Evolutionary conservation across 371 early-diverging fungal genomes (phyloP), one percentile per base, ranked within the genome.

Genomic region (Apophysomyces variabilis): DNA sequence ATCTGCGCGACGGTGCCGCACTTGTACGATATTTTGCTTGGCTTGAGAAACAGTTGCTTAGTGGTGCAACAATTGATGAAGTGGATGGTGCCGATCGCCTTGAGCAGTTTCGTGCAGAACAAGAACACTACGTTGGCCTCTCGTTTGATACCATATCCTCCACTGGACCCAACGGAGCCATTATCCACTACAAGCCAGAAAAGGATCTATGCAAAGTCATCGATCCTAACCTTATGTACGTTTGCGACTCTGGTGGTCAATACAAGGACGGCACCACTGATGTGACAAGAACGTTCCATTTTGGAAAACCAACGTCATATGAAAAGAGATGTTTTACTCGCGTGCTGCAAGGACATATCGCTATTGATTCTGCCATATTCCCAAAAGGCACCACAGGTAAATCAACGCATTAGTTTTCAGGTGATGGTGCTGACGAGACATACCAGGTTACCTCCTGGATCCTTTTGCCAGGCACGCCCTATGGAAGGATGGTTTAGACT

Each of bases 261-360:
- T 99, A 96, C 88, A 77, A 77, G 41, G 95, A 98, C 67, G 99
- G 99, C 35, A 99, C 99, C 9, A 99, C 99, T 5, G 99, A 99
- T 76, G 94, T 95, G 37, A 99, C 99, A 2, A 91, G 99, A 64
- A 99, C 99, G 5, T 75, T 92, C 37, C 96, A 96, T 74, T 97
- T 99, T 84, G 94, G 94, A 26, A 79, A 85, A 37, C 99, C 99
- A 9, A 87, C 91, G 1, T 89, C 76, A 3, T 91, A 91, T 75
- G 93, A 99, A 76, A 94, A 90, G 80, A 89, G 93, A 63, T 90
- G 94, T 71, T 99, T 93, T 78, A 99, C 99, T 1, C 90, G 96
- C 26, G 99, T 99, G 54, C 85, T 99, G 8, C 96, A 99, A 78
- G 99, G 99, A 12, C 98, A 99, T 70, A 94, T 99, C 71, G 92